Conservation (phyloP, 106 monocot species). For the Agapanthus africanus region DNA sequence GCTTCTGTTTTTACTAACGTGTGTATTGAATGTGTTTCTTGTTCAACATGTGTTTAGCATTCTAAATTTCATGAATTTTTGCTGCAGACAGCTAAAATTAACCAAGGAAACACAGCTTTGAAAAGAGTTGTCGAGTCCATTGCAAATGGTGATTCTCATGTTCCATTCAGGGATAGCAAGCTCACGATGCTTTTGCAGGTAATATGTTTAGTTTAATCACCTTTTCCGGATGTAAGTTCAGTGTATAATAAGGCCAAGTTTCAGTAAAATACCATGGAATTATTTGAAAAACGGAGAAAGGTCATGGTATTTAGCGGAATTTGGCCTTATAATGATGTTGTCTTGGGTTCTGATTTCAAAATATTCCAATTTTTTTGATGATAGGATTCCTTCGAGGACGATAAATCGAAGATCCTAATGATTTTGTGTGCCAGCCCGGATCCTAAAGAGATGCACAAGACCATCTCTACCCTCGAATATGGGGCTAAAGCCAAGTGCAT, state of each 20-base stretch:
- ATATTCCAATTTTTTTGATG: not conserved
- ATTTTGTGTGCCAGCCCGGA: slow-evolving; percentile 97
- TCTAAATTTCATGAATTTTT: not conserved
- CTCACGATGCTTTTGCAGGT: slow-evolving; percentile 98
- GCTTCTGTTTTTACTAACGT: not conserved
- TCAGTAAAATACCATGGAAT: too few species aligned
- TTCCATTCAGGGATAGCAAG: slow-evolving; percentile 97
- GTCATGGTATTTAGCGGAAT: too few species aligned
- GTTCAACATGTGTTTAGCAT: not conserved
- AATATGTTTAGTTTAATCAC: too few species aligned
- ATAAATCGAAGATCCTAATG: slow-evolving; percentile 95
- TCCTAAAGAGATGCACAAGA: slow-evolving; percentile 85
- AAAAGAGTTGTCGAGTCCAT: slow-evolving; percentile 98
- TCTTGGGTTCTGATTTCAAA: not conserved
- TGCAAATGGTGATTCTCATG: slow-evolving; percentile 95
- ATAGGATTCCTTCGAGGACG: slow-evolving; percentile 95
- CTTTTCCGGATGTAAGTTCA: not conserved
- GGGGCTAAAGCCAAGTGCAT: slow-evolving; percentile 99
- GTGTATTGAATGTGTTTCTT: not conserved
- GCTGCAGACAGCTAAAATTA: slow-evolving; percentile 88
- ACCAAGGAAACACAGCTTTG: slow-evolving; percentile 91
- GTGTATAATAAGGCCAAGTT: not conserved
- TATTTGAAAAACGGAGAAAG: too few species aligned
- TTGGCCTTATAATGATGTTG: too few species aligned
- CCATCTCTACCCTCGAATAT: slow-evolving; percentile 88